phyloP scores from a whole-genome alignment of 2,329 filamentous ascomycete species.

The Emericellopsis atlantica region DNA sequence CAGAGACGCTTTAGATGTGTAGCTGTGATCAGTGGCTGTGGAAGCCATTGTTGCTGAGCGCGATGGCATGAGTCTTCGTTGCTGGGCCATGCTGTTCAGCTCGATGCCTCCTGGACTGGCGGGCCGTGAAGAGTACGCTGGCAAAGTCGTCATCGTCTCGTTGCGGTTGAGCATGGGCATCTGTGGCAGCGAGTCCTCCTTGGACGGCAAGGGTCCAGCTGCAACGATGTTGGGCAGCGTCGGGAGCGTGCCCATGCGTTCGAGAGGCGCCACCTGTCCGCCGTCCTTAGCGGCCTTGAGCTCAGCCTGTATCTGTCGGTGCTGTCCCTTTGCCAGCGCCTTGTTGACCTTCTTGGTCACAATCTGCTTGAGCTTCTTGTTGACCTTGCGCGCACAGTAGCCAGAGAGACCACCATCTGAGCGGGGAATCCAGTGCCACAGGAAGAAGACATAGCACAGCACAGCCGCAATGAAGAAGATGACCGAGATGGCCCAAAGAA shows the following conservation, averaged over 20 bases:
- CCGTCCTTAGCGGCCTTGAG: slow-evolving; percentile 37
- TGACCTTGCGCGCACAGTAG: slow-evolving; percentile 89
- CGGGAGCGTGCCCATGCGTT: slow-evolving; percentile 57
- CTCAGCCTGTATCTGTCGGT: slow-evolving; percentile 39
- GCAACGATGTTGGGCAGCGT: slow-evolving; percentile 28
- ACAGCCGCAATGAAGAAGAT: slow-evolving; percentile 63
- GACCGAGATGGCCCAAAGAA: slow-evolving; percentile 79
- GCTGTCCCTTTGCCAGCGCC: slow-evolving; percentile 68
- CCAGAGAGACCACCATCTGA: slow-evolving; percentile 67
- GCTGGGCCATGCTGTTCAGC: slow-evolving; percentile 35
- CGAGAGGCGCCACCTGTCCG: slow-evolving; percentile 33
- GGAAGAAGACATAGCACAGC: slow-evolving; percentile 74
- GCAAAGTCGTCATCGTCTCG: slow-evolving; percentile 49
- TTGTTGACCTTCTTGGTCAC: slow-evolving; percentile 81
- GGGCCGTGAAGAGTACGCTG: slow-evolving; percentile 48
- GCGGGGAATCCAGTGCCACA: slow-evolving; percentile 83
- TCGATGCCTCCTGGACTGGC: slow-evolving; percentile 40
- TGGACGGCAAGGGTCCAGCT: slow-evolving; percentile 5
- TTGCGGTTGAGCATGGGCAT: slow-evolving; percentile 48
- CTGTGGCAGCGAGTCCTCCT: slow-evolving; percentile 35
- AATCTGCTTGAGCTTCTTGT: slow-evolving; percentile 70
- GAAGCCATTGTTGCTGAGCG: slow-evolving; percentile 43
- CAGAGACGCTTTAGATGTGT: slow-evolving; percentile 51
- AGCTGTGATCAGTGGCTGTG: slow-evolving; percentile 31
- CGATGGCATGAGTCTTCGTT: slow-evolving; percentile 33